Evolutionary conservation across 495 filamentous ascomycete genomes (phyloP).

Genomic region (Aspergillus wentii): DNA sequence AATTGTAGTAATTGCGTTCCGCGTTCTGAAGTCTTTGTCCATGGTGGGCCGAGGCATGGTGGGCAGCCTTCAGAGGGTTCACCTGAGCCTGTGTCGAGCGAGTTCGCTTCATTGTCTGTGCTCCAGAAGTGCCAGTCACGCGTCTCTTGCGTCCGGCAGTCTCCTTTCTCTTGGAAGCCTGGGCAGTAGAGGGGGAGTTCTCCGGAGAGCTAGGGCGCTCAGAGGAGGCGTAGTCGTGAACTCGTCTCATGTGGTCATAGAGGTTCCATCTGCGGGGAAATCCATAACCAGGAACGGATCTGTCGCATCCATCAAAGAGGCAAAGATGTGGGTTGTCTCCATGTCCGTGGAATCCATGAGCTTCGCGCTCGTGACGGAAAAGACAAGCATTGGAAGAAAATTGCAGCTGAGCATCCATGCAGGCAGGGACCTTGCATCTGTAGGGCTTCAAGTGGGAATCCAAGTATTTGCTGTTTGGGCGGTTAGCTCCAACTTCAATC

Average conservation of each 20-base stretch:
- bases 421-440: constrained; percentile 76
- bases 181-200: constrained; percentile 25
- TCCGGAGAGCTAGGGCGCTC: constrained; percentile 43
- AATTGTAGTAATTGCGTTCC: constrained; percentile 40
- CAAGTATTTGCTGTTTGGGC: constrained; percentile 72
- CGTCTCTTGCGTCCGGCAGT: constrained; percentile 34
- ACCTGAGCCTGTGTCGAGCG: constrained; percentile 40
- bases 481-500: constrained; percentile 14
- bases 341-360: constrained; percentile 91
- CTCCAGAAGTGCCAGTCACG: constrained; percentile 33
- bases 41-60: constrained; percentile 29
- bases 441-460: constrained; percentile 94
- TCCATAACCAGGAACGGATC: constrained; percentile 71
- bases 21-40: constrained; percentile 41
- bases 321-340: constrained; percentile 87
- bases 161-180: constrained; percentile 37
- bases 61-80: constrained; percentile 29
- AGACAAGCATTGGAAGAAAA: constrained; percentile 94
- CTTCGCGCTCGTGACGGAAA: constrained; percentile 91
- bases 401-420: constrained; percentile 61
- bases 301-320: constrained; percentile 77
- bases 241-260: constrained; percentile 88
- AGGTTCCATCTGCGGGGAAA: constrained; percentile 94
- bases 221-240: constrained; percentile 70
- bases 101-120: constrained; percentile 42